These are phyloP conservation scores for Moesziomyces aphidis DNA, from an alignment of 1,284 basidiomycete species.

Conservation along the genomic window DNA sequence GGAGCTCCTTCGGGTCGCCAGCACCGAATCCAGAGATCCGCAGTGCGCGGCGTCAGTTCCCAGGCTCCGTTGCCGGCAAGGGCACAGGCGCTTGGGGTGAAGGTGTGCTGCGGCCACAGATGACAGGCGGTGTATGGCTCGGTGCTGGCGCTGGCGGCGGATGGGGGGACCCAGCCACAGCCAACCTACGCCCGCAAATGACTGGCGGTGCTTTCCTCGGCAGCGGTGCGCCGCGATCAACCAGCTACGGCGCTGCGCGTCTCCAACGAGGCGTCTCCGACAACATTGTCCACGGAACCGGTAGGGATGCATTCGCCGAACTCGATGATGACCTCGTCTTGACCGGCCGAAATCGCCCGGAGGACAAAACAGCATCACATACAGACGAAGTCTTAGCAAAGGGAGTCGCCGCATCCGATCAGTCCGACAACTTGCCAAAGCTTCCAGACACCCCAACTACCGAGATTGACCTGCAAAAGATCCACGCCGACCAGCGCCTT, in stretches of 20 bases:
- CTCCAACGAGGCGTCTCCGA: constrained; percentile 40
- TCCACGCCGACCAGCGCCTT: constrained; percentile 17
- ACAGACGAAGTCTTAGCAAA: constrained; percentile 2
- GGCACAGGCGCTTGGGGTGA: constrained; percentile 58
- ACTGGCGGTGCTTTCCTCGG: constrained; percentile 52
- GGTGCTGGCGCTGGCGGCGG: constrained; percentile 45
- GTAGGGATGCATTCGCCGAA: constrained; percentile 57
- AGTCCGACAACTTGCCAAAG: constrained; percentile 23
- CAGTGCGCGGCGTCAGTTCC: constrained; percentile 45
- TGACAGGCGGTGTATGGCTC: constrained; percentile 61
- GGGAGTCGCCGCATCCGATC: constrained; percentile 4
- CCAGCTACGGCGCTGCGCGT: constrained; percentile 24
- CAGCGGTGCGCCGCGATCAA: constrained; percentile 28
- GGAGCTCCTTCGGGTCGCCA: constrained; percentile 59
- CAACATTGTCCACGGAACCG: constrained; percentile 35
- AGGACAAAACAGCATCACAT: constrained; percentile 6
- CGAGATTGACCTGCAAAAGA: constrained; percentile 42
- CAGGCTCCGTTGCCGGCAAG: constrained; percentile 42
- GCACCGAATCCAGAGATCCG: constrained; percentile 55
- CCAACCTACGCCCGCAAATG: constrained; percentile 53
- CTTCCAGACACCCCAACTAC: constrained; percentile 43
- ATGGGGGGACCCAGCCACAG: constrained; percentile 43
- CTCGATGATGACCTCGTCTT: constrained; percentile 52
- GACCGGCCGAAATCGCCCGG: constrained; percentile 39
- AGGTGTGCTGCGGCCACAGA: constrained; percentile 57